phyloP scores from a whole-genome alignment of 2,329 filamentous ascomycete genomes.

The Monosporascus cannonballus region DNA sequence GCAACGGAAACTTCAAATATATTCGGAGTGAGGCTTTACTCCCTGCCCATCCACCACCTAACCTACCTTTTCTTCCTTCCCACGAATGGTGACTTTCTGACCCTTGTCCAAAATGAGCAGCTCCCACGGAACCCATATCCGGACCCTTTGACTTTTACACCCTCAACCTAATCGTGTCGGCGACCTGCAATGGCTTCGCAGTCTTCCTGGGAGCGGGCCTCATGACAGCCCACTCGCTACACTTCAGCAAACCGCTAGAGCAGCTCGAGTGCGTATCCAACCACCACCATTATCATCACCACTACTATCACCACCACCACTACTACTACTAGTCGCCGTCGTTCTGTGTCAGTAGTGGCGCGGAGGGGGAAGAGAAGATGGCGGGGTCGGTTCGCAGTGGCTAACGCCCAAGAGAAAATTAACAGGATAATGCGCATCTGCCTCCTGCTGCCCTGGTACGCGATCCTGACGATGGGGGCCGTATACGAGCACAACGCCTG shows the following conservation, averaged over 20 bases:
- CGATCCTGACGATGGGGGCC: conserved; percentile 13
- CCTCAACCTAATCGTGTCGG: conserved; percentile 31
- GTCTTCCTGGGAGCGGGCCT: conserved; percentile 23
- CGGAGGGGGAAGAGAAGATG: too few species aligned
- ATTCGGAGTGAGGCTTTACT: too few species aligned
- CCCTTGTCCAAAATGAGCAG: background rate
- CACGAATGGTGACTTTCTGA: too few species aligned
- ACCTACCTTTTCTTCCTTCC: too few species aligned
- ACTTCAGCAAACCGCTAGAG: conserved; percentile 33
- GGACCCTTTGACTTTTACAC: conserved; percentile 13
- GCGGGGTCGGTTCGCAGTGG: too few species aligned
- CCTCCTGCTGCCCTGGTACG: conserved; percentile 33
- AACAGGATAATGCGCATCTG: conserved; percentile 35
- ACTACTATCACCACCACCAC: background rate
- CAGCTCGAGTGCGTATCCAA: conserved; percentile 29
- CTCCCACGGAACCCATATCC: conserved; percentile 9
- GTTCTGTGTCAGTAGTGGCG: too few species aligned
- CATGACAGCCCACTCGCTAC: conserved; percentile 30
- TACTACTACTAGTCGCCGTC: too few species aligned
- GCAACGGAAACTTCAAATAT: too few species aligned
- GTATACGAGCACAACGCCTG: too few species aligned
- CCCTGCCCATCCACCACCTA: too few species aligned
- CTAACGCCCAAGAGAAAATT: too few species aligned
- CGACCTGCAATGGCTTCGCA: conserved; percentile 26
- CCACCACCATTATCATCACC: background rate